Evolutionary conservation across 1,284 basidiomycete species (phyloP), one percentile per base, ranked within the genome.

Genomic region (Porodaedalea pini): DNA sequence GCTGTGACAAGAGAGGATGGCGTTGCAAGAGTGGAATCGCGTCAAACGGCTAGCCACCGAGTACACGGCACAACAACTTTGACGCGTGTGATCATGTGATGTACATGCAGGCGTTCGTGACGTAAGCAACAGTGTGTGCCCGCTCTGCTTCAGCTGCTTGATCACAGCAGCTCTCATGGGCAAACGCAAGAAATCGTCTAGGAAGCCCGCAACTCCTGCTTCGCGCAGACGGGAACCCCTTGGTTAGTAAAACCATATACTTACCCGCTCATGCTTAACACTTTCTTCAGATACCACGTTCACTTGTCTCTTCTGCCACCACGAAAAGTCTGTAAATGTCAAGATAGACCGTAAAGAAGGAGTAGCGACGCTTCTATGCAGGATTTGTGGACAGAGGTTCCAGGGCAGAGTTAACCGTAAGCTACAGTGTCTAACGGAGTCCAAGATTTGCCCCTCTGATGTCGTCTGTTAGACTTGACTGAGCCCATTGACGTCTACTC

Each of bases 401-500:
- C 88, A 92, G 68, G 87, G 86, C 70, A 89, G 88, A 79, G 86
- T 86, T 55, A 90, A 90, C 64, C 88, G 91, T 92, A 67, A 69
- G 90, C 79, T 27, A 21, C 45, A 34, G 39, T 41, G 36, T 40
- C 44, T 47, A 49, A 32, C 17, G 36, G 29, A 58, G 59, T n/a
- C 48, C 29, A 57, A 36, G 37, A 64, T 53, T 60, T 64, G 54
- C 62, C 31, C 25, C 5, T n/a, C 45, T 29, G 29, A 47, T 17
- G 25, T n/a, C n/a, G 17, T 59, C 65, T 23, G 51, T 45, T 57
- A 87, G 90, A 93, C 67, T 76, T 94, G 49, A 92, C 90, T 1
- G 92, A 94, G 65, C 83, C 92, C 4, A 86, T 94, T 60, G 92
- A 94, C 70, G 90, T 94, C 27, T 94, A 94, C 70, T 91, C 90